Evolutionary conservation across 306 rosid genomes (phyloP).

Genomic region (Cyamopsis tetragonoloba): DNA sequence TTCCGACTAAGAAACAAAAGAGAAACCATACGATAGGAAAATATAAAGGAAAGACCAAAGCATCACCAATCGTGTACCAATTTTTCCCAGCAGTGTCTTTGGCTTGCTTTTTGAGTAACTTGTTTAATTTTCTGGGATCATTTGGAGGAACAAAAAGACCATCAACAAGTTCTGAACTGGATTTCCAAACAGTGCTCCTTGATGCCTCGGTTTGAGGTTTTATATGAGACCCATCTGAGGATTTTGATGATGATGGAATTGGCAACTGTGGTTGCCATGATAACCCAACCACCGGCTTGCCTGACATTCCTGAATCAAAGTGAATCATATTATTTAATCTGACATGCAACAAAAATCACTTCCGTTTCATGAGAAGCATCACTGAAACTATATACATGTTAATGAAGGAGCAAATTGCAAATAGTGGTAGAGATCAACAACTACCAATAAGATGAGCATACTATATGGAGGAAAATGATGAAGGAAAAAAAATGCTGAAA

Average conservation of each 20-base stretch:
- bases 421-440: no score
- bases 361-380: not conserved
- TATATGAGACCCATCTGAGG: conserved; percentile 11
- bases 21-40: not conserved
- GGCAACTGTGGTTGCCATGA: conserved; percentile 80
- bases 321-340: not conserved
- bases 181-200: conserved; percentile 50
- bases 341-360: not conserved
- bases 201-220: conserved; percentile 35
- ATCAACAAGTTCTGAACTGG: conserved; percentile 61
- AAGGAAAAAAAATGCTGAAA: no score
- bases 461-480: no score
- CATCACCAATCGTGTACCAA: conserved; percentile 63
- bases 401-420: no score
- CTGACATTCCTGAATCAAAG: conserved; percentile 41
- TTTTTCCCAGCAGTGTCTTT: conserved; percentile 67
- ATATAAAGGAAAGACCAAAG: not conserved
- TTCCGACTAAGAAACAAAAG: not conserved
- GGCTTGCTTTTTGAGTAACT: conserved; percentile 53
- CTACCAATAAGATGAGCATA: no score
- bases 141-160: conserved; percentile 80
- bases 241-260: conserved; percentile 34
- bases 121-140: conserved; percentile 59
- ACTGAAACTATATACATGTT: not conserved
- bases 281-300: conserved; percentile 52